Evolutionary conservation across 228 moss, liverwort and hornwort species (phyloP).

Genomic region (Sphagnum magellanicum): DNA sequence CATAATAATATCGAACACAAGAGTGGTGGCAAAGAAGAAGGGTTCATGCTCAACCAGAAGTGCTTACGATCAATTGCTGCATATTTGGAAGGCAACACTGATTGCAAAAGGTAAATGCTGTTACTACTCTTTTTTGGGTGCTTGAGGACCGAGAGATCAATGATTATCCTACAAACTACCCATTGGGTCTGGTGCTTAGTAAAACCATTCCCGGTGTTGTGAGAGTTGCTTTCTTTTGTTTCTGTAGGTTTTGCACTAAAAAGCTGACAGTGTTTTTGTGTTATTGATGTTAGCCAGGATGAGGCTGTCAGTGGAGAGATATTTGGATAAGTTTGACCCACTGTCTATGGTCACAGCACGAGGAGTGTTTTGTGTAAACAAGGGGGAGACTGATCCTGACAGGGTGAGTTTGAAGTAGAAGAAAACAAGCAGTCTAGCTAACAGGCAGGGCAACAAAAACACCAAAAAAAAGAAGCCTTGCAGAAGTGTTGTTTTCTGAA

Average conservation of each 20-base stretch:
- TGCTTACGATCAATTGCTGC: slow-evolving; percentile 53
- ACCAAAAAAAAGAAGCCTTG: too few species aligned
- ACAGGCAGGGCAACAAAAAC: too few species aligned
- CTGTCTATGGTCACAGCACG: slow-evolving; percentile 48
- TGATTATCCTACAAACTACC: too few species aligned
- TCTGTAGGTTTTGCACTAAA: too few species aligned
- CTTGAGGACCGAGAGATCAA: too few species aligned
- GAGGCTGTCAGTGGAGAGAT: slow-evolving; percentile 53
- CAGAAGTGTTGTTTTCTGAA: too few species aligned
- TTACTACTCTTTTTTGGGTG: not conserved
- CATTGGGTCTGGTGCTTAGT: too few species aligned
- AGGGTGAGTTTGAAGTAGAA: slow-evolving; percentile 18
- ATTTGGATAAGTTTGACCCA: slow-evolving; percentile 66
- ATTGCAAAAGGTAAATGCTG: slow-evolving; percentile 54
- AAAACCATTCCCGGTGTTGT: too few species aligned
- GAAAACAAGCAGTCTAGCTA: too few species aligned
- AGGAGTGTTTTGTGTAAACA: slow-evolving; percentile 54
- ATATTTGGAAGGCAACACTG: slow-evolving; percentile 54
- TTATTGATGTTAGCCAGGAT: slow-evolving; percentile 20
- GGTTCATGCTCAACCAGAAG: slow-evolving; percentile 16
- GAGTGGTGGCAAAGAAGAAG: not conserved
- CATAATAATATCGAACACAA: too few species aligned
- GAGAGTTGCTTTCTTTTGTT: too few species aligned
- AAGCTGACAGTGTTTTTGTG: too few species aligned
- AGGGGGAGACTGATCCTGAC: slow-evolving; percentile 27